Evolutionary conservation across 176 grass and related monocot genomes (phyloP), one percentile per base, ranked within the genome.

Genomic region (Leersia perrieri): DNA sequence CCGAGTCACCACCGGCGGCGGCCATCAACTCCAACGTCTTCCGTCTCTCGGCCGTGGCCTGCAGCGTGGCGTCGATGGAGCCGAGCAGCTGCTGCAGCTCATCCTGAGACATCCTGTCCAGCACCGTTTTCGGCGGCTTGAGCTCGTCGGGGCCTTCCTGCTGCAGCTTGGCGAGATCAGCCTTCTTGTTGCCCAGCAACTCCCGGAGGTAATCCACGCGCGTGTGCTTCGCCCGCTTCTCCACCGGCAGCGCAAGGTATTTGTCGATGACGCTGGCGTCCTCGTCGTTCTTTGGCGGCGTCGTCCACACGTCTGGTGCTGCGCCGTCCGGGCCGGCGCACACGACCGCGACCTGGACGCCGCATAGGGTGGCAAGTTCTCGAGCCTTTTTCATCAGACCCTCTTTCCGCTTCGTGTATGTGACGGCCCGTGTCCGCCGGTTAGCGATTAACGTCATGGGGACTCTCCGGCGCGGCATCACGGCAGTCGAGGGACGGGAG

Each of bases 351-450:
- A 81, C 16, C 55, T 42, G 42, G n/a, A 81, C 34, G 5, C 6
- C 34, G 72, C 87, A 89, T 27, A 85, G 77, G 33, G 2, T 4
- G 64, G 71, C 7, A 7, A 89, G 82, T 22, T 88, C 23, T 1
- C 1, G 0, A 36, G 76, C 70, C 87, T 84, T 88, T 49, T 22
- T 72, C 38, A 57, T 13, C 2, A 89, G 33, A 18, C 71, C 82
- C 14, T 0, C 0, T 71, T 75, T 85, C 13, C 87, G 35, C 33
- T 0, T 30, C 4, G 8, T 1, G 71, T 81, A 89, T 1, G 64
- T 8, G 15, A 4, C 7, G 10, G 18, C 22, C 7, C 77, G 82
- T 3, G 2, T 9, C 63, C 4, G 0, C 23, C 1, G 33, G 22
- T 58, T 5, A 33, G 10, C 15, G 71, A 81, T 89, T 40, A 75